These are phyloP conservation scores for Angomonas ambiguus DNA, from an alignment of 208 protist genomes.

Conservation along the genomic window DNA sequence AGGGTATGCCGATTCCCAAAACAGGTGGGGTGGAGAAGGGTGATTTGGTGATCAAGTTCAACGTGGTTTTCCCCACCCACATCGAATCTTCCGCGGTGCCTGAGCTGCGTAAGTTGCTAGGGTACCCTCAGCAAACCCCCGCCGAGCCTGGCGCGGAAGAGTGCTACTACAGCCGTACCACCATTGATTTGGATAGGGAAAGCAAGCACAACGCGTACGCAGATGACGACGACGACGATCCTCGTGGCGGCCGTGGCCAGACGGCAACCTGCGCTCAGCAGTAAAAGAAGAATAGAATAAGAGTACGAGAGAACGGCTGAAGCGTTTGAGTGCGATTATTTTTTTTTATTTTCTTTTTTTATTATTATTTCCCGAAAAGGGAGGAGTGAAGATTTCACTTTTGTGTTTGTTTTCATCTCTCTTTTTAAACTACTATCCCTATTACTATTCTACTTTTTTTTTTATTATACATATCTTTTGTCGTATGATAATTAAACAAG, in stretches of 20 bases:
- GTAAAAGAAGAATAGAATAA: conserved; percentile 25
- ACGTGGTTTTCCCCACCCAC: conserved; percentile 84
- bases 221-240: conserved; percentile 58
- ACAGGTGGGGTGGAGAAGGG: conserved; percentile 88
- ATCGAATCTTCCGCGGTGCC: conserved; percentile 32
- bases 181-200: conserved; percentile 80
- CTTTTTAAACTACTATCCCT: conserved; percentile 8
- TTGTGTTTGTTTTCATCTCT: conserved; percentile 12
- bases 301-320: background rate
- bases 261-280: conserved; percentile 77
- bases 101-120: conserved; percentile 70
- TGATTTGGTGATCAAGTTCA: conserved; percentile 88
- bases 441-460: conserved; percentile 12
- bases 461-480: conserved; percentile 1
- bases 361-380: conserved; percentile 7
- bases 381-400: conserved; percentile 10
- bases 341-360: conserved; percentile 21
- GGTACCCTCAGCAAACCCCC: conserved; percentile 51
- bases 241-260: conserved; percentile 40
- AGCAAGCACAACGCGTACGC: conserved; percentile 49
- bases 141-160: conserved; percentile 38
- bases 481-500: conserved; percentile 3
- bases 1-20: conserved; percentile 92
- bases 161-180: conserved; percentile 48
- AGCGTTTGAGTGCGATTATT: conserved; percentile 8